Evolutionary conservation across 768 basidiomycete genomes (phyloP).

Genomic region (Mycena filopes): DNA sequence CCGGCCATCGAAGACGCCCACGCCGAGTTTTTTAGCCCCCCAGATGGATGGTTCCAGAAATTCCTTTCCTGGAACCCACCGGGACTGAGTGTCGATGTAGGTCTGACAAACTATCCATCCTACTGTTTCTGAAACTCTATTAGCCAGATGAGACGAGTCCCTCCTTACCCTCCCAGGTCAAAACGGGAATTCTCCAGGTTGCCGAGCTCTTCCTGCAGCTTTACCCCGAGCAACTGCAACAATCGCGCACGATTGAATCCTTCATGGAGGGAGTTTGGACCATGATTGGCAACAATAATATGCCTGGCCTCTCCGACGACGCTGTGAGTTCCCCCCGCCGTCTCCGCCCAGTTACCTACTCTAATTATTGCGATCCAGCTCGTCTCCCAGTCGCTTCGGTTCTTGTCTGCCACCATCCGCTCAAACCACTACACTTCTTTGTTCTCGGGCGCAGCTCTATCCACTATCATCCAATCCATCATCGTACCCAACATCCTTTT

Average conservation of each 20-base stretch:
- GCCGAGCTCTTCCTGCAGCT: conserved; percentile 89
- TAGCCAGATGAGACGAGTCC: conserved; percentile 86
- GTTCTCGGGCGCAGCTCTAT: conserved; percentile 82
- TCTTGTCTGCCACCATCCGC: conserved; percentile 93
- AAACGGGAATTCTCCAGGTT: conserved; percentile 91
- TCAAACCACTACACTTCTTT: conserved; percentile 88
- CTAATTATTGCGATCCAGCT: conserved; percentile 56
- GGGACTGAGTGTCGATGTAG: conserved; percentile 75
- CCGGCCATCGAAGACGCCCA: conserved; percentile 93
- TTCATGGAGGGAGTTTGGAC: conserved; percentile 94
- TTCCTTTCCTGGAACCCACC: conserved; percentile 85
- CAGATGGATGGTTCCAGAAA: conserved; percentile 77
- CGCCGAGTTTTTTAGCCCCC: conserved; percentile 80
- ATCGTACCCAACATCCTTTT: conserved; percentile 94
- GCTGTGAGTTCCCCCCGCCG: conserved; percentile 52
- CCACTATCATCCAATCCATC: conserved; percentile 86
- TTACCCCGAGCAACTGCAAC: conserved; percentile 80
- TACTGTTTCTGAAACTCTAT: conserved; percentile 12
- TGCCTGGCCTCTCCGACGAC: conserved; percentile 80
- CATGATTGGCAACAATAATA: conserved; percentile 77
- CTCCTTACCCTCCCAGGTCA: conserved; percentile 89
- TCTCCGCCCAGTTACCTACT: not conserved
- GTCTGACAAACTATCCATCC: conserved; percentile 39
- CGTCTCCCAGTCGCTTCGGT: conserved; percentile 90
- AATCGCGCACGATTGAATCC: conserved; percentile 68